Percentiles rank a stretch among this genome's conserved stretches.
Conservation (phyloP, 176 grass and related monocot species). For the Ensete ventricosum region DNA sequence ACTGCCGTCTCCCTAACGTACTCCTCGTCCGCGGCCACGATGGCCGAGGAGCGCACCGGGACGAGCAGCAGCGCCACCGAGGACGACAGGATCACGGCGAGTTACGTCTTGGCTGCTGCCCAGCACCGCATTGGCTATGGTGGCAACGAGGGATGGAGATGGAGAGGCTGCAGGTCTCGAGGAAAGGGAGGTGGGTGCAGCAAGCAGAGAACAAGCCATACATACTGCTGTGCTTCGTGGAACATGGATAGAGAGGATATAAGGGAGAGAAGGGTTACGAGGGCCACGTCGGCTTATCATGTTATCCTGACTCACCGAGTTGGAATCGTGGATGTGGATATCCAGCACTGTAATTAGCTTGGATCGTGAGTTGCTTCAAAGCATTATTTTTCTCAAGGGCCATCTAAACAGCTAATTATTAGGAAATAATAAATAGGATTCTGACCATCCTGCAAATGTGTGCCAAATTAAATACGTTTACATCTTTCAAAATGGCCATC, state of each 20-base stretch:
- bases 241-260: background rate
- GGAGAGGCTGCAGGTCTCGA: background rate
- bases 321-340: background rate
- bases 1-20: too few relatives aligned
- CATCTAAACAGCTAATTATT: too few relatives aligned
- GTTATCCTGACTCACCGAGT: conserved; percentile 8
- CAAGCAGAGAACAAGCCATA: conserved; percentile 8
- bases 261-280: background rate
- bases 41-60: conserved; percentile 4
- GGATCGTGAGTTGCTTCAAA: too few relatives aligned
- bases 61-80: background rate
- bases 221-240: background rate
- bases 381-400: too few relatives aligned
- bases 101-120: background rate
- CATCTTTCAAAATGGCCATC: too few relatives aligned
- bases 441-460: too few relatives aligned
- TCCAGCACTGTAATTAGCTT: too few relatives aligned
- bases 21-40: too few relatives aligned
- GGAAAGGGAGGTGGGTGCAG: background rate
- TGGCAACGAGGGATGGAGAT: background rate
- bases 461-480: too few relatives aligned
- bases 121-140: background rate
- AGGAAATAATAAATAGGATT: too few relatives aligned
- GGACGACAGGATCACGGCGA: background rate
- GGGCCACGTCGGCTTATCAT: conserved; percentile 26